Evolutionary conservation across 306 rosid genomes (phyloP).

Genomic region (Citrullus colocynthis): DNA sequence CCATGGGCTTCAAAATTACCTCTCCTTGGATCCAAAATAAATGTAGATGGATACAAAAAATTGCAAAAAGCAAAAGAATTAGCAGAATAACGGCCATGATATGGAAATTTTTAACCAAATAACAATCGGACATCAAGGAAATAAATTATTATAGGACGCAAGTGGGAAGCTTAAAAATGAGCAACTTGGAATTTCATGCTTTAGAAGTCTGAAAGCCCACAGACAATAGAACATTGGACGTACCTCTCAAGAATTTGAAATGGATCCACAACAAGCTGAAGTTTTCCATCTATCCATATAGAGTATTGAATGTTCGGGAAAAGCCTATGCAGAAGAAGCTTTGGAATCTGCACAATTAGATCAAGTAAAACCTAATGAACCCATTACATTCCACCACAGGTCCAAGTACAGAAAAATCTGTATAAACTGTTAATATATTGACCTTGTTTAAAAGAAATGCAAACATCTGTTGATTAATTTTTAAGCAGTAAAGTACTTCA

Average conservation of each 20-base stretch:
- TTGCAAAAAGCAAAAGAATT: neutral
- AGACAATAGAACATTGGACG: conserved; percentile 6
- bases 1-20: neutral
- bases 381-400: neutral
- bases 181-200: conserved; percentile 1
- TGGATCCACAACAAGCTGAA: conserved; percentile 75
- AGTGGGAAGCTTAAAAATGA: neutral
- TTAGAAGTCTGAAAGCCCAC: neutral
- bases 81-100: neutral
- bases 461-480: neutral
- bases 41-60: neutral
- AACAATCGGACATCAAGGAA: neutral
- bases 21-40: neutral
- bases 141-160: neutral
- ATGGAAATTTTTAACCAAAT: neutral
- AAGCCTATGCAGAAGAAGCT: conserved; percentile 93
- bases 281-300: conserved; percentile 95
- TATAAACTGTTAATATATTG: neutral
- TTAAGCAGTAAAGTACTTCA: neutral
- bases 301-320: conserved; percentile 82
- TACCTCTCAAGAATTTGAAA: conserved; percentile 86
- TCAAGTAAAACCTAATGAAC: neutral
- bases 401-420: conserved; percentile 3
- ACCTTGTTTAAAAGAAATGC: neutral
- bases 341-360: conserved; percentile 55